Evolutionary conservation across 257 asterid species (phyloP).

Genomic region (Mentha longifolia): DNA sequence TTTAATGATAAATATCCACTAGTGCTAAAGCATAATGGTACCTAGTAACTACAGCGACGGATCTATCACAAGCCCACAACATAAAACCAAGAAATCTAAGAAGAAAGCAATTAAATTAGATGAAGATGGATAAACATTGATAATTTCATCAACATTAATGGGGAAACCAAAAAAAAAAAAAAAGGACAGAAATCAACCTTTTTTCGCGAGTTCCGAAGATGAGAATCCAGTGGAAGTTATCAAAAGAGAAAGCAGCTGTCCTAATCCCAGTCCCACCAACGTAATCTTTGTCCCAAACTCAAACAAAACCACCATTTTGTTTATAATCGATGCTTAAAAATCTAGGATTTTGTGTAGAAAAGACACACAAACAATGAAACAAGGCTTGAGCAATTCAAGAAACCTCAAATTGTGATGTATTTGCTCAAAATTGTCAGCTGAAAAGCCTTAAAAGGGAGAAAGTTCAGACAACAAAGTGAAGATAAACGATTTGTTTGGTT

Average conservation of each 20-base stretch:
- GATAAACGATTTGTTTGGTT: constrained; percentile 1
- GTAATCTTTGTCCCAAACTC: constrained; percentile 59
- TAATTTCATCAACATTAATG: background rate
- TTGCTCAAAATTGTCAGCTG: constrained; percentile 21
- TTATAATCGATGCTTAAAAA: background rate
- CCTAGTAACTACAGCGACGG: background rate
- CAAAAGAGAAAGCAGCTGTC: constrained; percentile 84
- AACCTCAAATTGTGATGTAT: background rate
- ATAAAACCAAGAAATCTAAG: constrained; percentile 15
- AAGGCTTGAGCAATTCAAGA: background rate
- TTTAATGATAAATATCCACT: constrained; percentile 4
- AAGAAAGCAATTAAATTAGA: constrained; percentile 12
- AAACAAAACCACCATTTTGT: constrained; percentile 48
- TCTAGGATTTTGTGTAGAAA: constrained; percentile 2
- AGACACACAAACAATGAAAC: background rate
- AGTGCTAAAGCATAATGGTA: background rate
- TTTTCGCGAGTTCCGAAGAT: constrained; percentile 87
- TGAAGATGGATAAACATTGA: background rate
- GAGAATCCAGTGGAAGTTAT: constrained; percentile 91
- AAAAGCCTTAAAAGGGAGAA: background rate
- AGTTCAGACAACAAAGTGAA: background rate
- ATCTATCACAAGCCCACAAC: constrained; percentile 21
- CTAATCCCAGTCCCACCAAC: constrained; percentile 71
- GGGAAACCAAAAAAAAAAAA: too few relatives aligned
- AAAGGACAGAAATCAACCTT: constrained; percentile 42